Evolutionary conservation across 2,329 filamentous ascomycete genomes (phyloP).

Genomic region (Trichoderma brevicompactum): DNA sequence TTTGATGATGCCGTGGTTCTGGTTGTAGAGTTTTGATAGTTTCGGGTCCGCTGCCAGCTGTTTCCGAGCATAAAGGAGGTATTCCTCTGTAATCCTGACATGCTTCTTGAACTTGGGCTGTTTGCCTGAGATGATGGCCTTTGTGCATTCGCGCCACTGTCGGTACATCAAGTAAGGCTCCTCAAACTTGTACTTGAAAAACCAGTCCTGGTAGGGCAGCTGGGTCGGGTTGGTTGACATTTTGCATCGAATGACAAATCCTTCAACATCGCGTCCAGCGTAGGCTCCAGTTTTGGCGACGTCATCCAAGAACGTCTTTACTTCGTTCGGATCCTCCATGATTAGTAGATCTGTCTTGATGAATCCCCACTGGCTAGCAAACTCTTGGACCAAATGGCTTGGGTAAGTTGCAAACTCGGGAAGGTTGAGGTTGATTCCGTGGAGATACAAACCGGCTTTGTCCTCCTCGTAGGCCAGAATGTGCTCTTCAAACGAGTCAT

Average conservation of each 20-base stretch:
- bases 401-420: slow-evolving; percentile 89
- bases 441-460: slow-evolving; percentile 87
- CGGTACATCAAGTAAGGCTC: slow-evolving; percentile 99
- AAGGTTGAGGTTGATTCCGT: slow-evolving; percentile 95
- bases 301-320: slow-evolving; percentile 80
- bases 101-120: slow-evolving; percentile 84
- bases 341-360: slow-evolving; percentile 81
- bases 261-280: slow-evolving; percentile 90
- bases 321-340: slow-evolving; percentile 73
- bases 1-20: slow-evolving; percentile 93
- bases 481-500: slow-evolving; percentile 96
- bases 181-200: slow-evolving; percentile 99
- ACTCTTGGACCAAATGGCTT: slow-evolving; percentile 79
- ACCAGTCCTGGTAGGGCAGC: slow-evolving; percentile 82
- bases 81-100: slow-evolving; percentile 85
- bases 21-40: slow-evolving; percentile 72
- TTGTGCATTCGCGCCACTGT: slow-evolving; percentile 97
- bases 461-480: slow-evolving; percentile 86
- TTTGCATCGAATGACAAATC: slow-evolving; percentile 93
- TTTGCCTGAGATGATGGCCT: slow-evolving; percentile 77
- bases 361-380: slow-evolving; percentile 93
- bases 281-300: slow-evolving; percentile 89
- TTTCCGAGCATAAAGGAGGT: slow-evolving; percentile 78
- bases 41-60: slow-evolving; percentile 70
- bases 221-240: slow-evolving; percentile 56